Evolutionary conservation across 1,284 basidiomycete genomes (phyloP), one percentile per base, ranked within the genome.

Genomic region (Sporisorium scitamineum): DNA sequence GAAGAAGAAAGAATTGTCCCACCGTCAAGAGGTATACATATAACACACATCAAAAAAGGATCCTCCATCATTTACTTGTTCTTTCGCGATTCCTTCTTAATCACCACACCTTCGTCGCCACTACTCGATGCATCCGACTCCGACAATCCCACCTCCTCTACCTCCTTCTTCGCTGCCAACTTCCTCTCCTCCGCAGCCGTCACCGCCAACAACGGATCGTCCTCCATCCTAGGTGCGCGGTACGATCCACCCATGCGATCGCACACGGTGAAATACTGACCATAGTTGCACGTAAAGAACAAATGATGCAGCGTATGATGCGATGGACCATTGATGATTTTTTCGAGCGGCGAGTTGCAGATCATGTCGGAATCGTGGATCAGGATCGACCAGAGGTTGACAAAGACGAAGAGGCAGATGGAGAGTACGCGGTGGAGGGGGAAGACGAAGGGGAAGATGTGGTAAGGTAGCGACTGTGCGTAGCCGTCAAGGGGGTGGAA

Each of bases 281-380:
- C 95, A 86, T 96, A 97, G 88, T 97, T 97, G 83, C 93, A 93
- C 27, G 93, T 97, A 87, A 97, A 97, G 88, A 95, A 95, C 41
- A 97, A 87, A 84, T 97, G 96, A 85, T 98, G 95, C 48, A 98
- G 88, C 0, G 95, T 98, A 86, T 99, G 96, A 84, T 99, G 96
- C 5, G 96, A 94, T 3, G 96, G 97, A 14, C 95, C 94, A 87
- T 99, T 99, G 88, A 99, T 96, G 85, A 94, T 87, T 82, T 89
- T 91, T 86, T 98, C 96, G 2, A 97, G 89, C 8, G 91, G 88
- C 84, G 94, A 92, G n/a, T 93, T 95, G 51, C 93, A 93, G 85
- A 98, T 91, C 95, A 99, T 98, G 88, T 99, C 97, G n/a, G 94
- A 95, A 86, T 99, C 96, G 86, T 99, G 96, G 80, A 99, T 99